Conservation (phyloP, 2,329 filamentous ascomycete genomes). For the Hortaea werneckii region DNA sequence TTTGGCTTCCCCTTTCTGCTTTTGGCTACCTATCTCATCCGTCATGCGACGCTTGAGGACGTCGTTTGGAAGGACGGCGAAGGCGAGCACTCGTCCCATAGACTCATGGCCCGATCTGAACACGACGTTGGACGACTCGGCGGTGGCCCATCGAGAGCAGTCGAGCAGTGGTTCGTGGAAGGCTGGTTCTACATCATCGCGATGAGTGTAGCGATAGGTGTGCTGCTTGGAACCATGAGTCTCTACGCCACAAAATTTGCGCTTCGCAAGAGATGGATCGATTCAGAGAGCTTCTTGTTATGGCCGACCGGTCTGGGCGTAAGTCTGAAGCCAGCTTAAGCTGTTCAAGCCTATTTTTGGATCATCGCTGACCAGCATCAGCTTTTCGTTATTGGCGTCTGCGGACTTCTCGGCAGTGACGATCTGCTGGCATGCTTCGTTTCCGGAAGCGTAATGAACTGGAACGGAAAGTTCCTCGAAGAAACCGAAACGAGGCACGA, state of each 20-base stretch:
- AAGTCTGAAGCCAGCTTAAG: neutral
- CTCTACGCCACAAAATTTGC: constrained; percentile 65
- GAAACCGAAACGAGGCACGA: constrained; percentile 64
- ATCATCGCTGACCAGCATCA: neutral
- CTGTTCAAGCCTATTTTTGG: neutral
- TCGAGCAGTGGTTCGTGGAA: constrained; percentile 70
- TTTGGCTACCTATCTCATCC: constrained; percentile 68
- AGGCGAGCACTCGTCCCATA: neutral
- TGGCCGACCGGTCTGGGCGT: constrained; percentile 66
- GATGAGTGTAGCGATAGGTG: constrained; percentile 64
- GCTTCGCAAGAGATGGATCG: constrained; percentile 72
- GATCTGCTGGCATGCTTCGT: constrained; percentile 83
- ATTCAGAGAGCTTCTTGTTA: constrained; percentile 63
- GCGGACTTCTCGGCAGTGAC: constrained; percentile 72
- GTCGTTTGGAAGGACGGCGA: constrained; percentile 15
- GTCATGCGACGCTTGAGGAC: constrained; percentile 53
- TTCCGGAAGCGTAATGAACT: constrained; percentile 76
- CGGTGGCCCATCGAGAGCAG: constrained; percentile 53
- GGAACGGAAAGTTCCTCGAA: constrained; percentile 82
- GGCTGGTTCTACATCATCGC: constrained; percentile 73
- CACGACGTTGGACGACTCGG: constrained; percentile 24
- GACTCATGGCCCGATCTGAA: neutral
- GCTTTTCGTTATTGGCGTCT: constrained; percentile 73
- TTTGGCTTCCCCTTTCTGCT: constrained; percentile 78
- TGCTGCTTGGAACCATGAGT: constrained; percentile 63